Conservation (phyloP, 2,329 filamentous ascomycete genomes). For the Xylariomycetidae sp. region DNA sequence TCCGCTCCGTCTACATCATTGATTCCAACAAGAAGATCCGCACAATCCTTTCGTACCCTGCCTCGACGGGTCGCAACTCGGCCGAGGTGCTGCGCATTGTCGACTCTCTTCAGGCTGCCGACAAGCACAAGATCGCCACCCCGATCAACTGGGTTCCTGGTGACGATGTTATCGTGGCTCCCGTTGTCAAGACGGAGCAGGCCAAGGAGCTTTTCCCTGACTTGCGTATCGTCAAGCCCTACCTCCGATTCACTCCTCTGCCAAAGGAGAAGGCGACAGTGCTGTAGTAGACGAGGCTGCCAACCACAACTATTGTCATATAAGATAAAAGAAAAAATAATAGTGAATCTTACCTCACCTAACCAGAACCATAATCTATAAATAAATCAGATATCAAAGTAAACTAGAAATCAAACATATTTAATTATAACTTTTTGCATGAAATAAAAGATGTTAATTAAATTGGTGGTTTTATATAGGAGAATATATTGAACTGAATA, state of each 20-base stretch:
- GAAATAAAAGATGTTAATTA: too few species aligned
- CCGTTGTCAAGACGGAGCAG: slow-evolving; percentile 75
- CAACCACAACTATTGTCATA: too few species aligned
- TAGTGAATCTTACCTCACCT: too few species aligned
- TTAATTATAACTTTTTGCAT: too few species aligned
- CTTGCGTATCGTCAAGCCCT: slow-evolving; percentile 63
- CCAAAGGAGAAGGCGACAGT: slow-evolving; percentile 47
- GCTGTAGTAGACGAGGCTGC: slow-evolving; percentile 17
- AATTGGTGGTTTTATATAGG: too few species aligned
- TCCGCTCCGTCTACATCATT: slow-evolving; percentile 92
- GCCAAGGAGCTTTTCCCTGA: slow-evolving; percentile 85
- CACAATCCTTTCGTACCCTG: slow-evolving; percentile 87
- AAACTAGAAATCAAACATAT: too few species aligned
- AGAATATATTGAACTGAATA: too few species aligned
- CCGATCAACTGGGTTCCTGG: slow-evolving; percentile 88
- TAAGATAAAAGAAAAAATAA: slow-evolving; percentile 1
- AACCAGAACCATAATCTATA: neutral
- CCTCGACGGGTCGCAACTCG: slow-evolving; percentile 81
- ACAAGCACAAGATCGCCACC: slow-evolving; percentile 83
- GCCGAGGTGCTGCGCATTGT: slow-evolving; percentile 74
- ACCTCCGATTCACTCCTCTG: slow-evolving; percentile 68
- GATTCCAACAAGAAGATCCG: slow-evolving; percentile 92
- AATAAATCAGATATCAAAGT: too few species aligned
- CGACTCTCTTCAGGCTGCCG: slow-evolving; percentile 75
- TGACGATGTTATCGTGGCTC: slow-evolving; percentile 89